Conservation (phyloP, 176 grass and related monocot genomes). For the Phoenix roebelenii region DNA sequence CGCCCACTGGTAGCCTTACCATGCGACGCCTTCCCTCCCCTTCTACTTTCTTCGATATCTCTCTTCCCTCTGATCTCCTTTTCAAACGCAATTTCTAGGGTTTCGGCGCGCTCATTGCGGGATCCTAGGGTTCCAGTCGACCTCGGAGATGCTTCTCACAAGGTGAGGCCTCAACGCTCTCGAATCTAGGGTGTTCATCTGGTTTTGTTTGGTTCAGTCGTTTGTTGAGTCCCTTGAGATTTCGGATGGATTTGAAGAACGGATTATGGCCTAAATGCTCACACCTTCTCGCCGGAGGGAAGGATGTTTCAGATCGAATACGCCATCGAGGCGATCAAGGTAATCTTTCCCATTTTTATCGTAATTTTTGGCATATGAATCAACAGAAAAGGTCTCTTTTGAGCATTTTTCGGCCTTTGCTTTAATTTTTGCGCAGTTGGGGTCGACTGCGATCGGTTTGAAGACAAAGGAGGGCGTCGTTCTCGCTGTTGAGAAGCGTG, state of each 20-base stretch:
- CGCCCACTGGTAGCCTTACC: too few species aligned
- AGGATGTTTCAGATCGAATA: slow-evolving; percentile 87
- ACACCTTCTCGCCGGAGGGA: slow-evolving; percentile 89
- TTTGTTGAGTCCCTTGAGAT: too few species aligned
- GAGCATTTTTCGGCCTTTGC: background rate
- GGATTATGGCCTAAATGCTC: slow-evolving; percentile 66
- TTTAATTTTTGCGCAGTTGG: slow-evolving; percentile 48
- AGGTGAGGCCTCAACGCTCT: slow-evolving; percentile 31
- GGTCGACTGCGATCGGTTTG: slow-evolving; percentile 77
- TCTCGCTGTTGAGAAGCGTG: slow-evolving; percentile 89
- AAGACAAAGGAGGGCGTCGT: slow-evolving; percentile 92
- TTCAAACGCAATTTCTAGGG: too few species aligned
- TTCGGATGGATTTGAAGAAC: slow-evolving; percentile 25
- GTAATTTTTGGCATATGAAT: background rate
- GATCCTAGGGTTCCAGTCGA: background rate
- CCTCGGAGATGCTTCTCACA: slow-evolving; percentile 70
- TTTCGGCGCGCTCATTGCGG: too few species aligned
- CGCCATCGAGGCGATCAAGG: slow-evolving; percentile 96
- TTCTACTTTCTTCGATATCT: too few species aligned
- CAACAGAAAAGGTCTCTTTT: background rate
- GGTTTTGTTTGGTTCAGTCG: too few species aligned
- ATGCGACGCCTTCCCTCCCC: too few species aligned
- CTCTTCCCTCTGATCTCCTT: too few species aligned
- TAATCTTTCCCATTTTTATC: slow-evolving; percentile 8
- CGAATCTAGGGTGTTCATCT: background rate